Evolutionary conservation across 1,284 basidiomycete species (phyloP).

Genomic region (Kalmanozyma brasiliensis): DNA sequence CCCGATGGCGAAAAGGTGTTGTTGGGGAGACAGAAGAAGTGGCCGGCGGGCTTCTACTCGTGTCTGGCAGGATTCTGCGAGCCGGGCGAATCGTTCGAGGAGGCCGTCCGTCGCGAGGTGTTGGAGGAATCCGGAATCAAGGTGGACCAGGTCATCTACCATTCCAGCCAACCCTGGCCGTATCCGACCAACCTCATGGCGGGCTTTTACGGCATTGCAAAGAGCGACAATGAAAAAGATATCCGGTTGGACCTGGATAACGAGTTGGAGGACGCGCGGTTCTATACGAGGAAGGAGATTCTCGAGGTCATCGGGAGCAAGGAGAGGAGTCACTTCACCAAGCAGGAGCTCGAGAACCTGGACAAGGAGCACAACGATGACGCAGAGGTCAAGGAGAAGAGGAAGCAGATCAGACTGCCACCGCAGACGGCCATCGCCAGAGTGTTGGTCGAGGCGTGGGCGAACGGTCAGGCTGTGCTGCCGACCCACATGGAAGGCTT

Average conservation of each 20-base stretch:
- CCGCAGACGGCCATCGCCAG: slow-evolving; percentile 76
- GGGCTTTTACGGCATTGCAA: slow-evolving; percentile 71
- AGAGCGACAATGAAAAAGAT: slow-evolving; percentile 69
- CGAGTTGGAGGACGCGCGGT: slow-evolving; percentile 92
- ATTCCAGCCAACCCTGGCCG: slow-evolving; percentile 82
- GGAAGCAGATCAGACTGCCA: slow-evolving; percentile 33
- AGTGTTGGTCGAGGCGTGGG: slow-evolving; percentile 77
- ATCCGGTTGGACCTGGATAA: slow-evolving; percentile 91
- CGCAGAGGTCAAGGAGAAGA: slow-evolving; percentile 64
- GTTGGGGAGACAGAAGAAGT: slow-evolving; percentile 81
- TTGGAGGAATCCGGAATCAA: slow-evolving; percentile 93
- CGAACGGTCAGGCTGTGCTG: slow-evolving; percentile 70
- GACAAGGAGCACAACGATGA: slow-evolving; percentile 69
- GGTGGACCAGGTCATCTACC: slow-evolving; percentile 85
- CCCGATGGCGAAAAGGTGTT: slow-evolving; percentile 82
- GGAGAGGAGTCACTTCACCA: slow-evolving; percentile 70
- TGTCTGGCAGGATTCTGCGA: slow-evolving; percentile 66
- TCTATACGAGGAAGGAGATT: slow-evolving; percentile 83
- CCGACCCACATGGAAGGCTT: slow-evolving; percentile 30
- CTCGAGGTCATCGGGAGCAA: slow-evolving; percentile 74
- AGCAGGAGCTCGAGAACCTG: slow-evolving; percentile 75
- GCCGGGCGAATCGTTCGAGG: slow-evolving; percentile 79
- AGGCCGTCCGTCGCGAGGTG: slow-evolving; percentile 90
- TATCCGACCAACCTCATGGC: slow-evolving; percentile 87
- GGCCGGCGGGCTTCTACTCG: slow-evolving; percentile 67